These are phyloP conservation scores for Forsythia viridissima DNA, from an alignment of 257 asterid genomes.

Conservation along the genomic window DNA sequence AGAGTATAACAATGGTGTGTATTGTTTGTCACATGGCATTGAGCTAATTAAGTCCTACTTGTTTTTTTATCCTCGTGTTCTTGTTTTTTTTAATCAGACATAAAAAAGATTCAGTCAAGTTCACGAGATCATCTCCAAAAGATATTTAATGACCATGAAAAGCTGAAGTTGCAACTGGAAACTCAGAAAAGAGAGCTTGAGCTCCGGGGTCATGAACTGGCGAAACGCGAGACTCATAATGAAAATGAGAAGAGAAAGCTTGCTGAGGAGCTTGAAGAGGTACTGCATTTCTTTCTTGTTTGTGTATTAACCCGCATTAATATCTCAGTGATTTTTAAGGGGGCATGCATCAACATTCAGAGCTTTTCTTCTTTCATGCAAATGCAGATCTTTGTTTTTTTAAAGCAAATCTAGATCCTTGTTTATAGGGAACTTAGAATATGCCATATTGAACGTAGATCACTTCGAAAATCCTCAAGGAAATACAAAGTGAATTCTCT, in stretches of 20 bases:
- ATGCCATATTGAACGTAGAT: not conserved
- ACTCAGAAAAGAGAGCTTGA: conserved; percentile 73
- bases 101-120: conserved; percentile 69
- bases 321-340: not conserved
- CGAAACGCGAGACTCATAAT: conserved; percentile 73
- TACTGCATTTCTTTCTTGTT: conserved; percentile 32
- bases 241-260: conserved; percentile 72
- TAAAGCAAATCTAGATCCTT: not conserved
- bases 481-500: not conserved
- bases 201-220: conserved; percentile 61
- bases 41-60: not conserved
- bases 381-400: not conserved
- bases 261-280: conserved; percentile 79
- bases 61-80: conserved; percentile 23
- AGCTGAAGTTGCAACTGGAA: conserved; percentile 67
- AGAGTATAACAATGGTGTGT: conserved; percentile 70
- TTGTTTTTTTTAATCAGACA: conserved; percentile 50
- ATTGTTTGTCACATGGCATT: conserved; percentile 20
- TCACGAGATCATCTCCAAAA: conserved; percentile 74
- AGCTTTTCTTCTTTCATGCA: not conserved
- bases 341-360: not conserved
- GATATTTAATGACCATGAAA: conserved; percentile 78
- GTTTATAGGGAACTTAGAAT: not conserved
- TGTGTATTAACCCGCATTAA: not conserved
- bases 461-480: not conserved